Evolutionary conservation across 2,329 filamentous ascomycete species (phyloP).

Genomic region (Helicocarpus griseus): DNA sequence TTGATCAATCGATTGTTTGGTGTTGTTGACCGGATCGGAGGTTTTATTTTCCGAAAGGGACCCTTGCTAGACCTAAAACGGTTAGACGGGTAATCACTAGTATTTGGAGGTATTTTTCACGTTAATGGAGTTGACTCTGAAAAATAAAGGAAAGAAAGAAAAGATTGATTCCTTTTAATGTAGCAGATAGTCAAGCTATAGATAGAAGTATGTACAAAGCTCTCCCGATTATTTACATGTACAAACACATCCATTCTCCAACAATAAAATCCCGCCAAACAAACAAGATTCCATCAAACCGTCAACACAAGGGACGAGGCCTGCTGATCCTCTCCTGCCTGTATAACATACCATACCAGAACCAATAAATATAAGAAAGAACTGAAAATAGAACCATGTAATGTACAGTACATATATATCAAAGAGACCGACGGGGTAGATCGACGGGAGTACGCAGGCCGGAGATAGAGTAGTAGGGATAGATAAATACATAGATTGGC

Average conservation of each 20-base stretch:
- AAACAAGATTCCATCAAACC: neutral
- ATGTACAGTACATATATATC: neutral
- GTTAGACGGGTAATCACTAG: too few species aligned
- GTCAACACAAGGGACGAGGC: too few species aligned
- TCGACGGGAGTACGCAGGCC: neutral
- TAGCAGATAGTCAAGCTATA: neutral
- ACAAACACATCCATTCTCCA: neutral
- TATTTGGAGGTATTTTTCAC: too few species aligned
- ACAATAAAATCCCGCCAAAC: too few species aligned
- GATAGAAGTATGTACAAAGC: neutral
- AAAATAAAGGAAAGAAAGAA: too few species aligned
- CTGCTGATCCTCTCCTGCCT: neutral
- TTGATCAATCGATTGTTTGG: too few species aligned
- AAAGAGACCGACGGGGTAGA: neutral
- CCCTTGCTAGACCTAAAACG: too few species aligned
- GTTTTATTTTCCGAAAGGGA: too few species aligned
- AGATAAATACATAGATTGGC: neutral
- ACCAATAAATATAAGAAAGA: neutral
- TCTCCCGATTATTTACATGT: too few species aligned
- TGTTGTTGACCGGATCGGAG: too few species aligned
- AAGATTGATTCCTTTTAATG: neutral
- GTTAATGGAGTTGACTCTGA: too few species aligned
- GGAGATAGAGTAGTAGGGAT: too few species aligned
- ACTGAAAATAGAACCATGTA: neutral
- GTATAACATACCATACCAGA: neutral